These are phyloP conservation scores for Platismatia glauca DNA, from an alignment of 495 filamentous ascomycete genomes.

Conservation along the genomic window DNA sequence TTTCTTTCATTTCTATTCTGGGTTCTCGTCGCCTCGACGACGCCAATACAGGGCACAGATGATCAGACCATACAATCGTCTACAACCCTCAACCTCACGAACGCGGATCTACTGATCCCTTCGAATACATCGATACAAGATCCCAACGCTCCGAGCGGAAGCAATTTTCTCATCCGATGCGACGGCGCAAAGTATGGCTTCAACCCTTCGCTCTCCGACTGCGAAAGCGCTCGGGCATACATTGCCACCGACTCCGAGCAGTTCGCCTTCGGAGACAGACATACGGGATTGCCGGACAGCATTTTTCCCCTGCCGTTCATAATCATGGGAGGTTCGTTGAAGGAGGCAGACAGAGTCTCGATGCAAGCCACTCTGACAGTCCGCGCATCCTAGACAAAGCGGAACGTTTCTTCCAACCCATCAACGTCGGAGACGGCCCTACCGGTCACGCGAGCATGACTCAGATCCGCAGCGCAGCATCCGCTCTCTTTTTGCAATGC, in stretches of 20 bases:
- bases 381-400: conserved; percentile 1
- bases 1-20: background rate
- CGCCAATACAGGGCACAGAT: background rate
- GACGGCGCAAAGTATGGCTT: background rate
- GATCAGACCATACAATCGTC: background rate
- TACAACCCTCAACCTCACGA: background rate
- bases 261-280: conserved; percentile 1
- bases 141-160: background rate
- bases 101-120: background rate
- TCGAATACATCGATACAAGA: background rate
- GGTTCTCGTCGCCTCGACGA: background rate
- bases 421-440: conserved; percentile 2
- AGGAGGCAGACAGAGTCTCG: background rate
- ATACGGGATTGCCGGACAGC: background rate
- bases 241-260: background rate
- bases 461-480: conserved; percentile 8
- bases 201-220: conserved; percentile 5
- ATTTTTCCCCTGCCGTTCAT: background rate
- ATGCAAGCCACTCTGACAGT: background rate
- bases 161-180: background rate
- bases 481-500: conserved; percentile 1
- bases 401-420: conserved; percentile 7
- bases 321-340: background rate
- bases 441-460: conserved; percentile 4
- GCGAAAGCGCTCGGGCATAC: background rate